phyloP scores from a whole-genome alignment of 2,329 filamentous ascomycete species.

The Sarocladium oryzae region DNA sequence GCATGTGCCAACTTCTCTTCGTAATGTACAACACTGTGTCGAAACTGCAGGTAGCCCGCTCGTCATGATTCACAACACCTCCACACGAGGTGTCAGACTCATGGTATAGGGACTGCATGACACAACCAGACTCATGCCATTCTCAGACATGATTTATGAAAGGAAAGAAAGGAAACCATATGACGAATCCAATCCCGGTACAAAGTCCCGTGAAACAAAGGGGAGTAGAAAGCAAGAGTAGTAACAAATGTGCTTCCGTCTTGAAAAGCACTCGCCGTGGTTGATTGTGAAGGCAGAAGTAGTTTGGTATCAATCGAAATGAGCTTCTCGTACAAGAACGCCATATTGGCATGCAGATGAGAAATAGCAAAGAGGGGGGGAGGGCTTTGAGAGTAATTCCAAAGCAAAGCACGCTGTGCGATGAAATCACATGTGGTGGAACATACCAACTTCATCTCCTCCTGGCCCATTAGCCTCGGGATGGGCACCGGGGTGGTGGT shows the following conservation, averaged over 20 bases:
- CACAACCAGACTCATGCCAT: neutral
- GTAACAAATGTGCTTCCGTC: neutral
- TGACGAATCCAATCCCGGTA: conserved; percentile 6
- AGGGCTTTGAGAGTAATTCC: neutral
- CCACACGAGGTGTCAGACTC: neutral
- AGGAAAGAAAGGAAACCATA: conserved; percentile 4
- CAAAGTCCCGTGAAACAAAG: conserved; percentile 4
- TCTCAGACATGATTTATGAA: neutral
- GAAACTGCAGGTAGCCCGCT: neutral
- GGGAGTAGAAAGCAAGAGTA: conserved; percentile 3
- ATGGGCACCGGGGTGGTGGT: conserved; percentile 47
- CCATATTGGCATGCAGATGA: neutral
- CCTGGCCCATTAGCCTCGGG: conserved; percentile 52
- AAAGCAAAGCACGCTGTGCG: conserved; percentile 19
- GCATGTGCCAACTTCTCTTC: conserved; percentile 7
- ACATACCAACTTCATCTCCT: conserved; percentile 95
- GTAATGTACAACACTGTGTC: conserved; percentile 4
- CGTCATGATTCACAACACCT: neutral
- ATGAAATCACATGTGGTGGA: conserved; percentile 77
- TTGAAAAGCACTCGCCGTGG: neutral
- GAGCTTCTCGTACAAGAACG: conserved; percentile 1
- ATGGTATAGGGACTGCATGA: neutral
- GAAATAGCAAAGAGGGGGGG: neutral
- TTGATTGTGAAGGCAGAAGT: neutral
- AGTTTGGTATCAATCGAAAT: conserved; percentile 2